Base-by-base conservation (phyloP, 2,329 filamentous ascomycete species). In the Alternaria gaisen region DNA sequence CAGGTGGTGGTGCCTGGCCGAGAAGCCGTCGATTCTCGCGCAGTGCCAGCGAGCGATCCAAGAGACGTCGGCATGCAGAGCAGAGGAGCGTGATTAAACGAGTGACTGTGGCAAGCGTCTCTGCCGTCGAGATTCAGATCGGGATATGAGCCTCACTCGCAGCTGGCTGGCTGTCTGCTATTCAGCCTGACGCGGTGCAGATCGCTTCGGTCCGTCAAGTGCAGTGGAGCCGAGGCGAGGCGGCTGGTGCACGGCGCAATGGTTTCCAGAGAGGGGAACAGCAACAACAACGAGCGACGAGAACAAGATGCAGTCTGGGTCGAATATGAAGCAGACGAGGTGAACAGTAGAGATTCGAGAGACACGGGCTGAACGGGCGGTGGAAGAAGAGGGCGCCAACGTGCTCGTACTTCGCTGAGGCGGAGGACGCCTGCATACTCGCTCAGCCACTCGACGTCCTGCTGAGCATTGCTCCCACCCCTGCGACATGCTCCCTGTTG, bases 181-280 rank as follows among this genome's bases (percentile, higher is more conserved):
- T 64, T 68, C 69, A 71, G 69, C 67, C 70, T 69, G 64, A 55
- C 66, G 61, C 57, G 60, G 20, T 57, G 64, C 68, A 66, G 61
- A 67, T 69, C 62, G 65, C 64, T 64, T 68, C 59, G 64, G 54
- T 61, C 63, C 56, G 56, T 61, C 16, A 36, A 57, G 44, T 41
- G 47, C 54, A 43, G 58, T 61, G 54, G 44, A 55, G 58, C 63
- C 63, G 58, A 56, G 61, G 61, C 63, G 58, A 56, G 36, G 36
- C 36, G 56, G 61, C 57, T 24, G 58, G 54, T 40, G 63, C 55
- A 58, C 53, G 52, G 36, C 38, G 42, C 57, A 58, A 51, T 36
- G 47, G 56, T 63, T 50, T 51, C 34, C 26, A 41, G 24, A 44
- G 54, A 53, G 56, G 55, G 54, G 38, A 52, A 36, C 26, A 55